Percentiles rank a stretch among this genome's conserved stretches.
These are phyloP conservation scores for Hordeum vulgare DNA, from an alignment of 176 grass and related monocot species.

Conservation along the genomic window DNA sequence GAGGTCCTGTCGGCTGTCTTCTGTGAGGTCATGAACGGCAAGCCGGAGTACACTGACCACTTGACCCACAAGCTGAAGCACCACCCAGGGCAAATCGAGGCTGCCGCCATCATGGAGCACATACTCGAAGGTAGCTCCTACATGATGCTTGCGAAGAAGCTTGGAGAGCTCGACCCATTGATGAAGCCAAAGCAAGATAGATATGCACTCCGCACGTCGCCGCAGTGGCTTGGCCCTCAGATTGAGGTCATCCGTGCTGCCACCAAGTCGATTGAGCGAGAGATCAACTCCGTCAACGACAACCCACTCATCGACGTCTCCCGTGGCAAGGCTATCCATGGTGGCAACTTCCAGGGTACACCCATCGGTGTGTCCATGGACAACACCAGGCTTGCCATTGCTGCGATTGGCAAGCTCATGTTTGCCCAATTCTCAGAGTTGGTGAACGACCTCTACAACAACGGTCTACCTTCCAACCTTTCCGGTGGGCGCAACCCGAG, in stretches of 20 bases:
- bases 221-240: slow-evolving; percentile 80
- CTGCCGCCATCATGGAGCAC: slow-evolving; percentile 81
- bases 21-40: slow-evolving; percentile 85
- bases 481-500: slow-evolving; percentile 77
- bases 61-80: slow-evolving; percentile 83
- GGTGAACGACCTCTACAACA: slow-evolving; percentile 86
- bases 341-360: slow-evolving; percentile 84
- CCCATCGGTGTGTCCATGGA: slow-evolving; percentile 95
- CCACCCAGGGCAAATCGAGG: slow-evolving; percentile 82
- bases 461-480: slow-evolving; percentile 73
- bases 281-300: slow-evolving; percentile 98
- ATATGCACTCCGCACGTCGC: slow-evolving; percentile 81
- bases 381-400: slow-evolving; percentile 65
- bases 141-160: slow-evolving; percentile 53
- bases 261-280: slow-evolving; percentile 86
- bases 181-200: slow-evolving; percentile 89
- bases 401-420: slow-evolving; percentile 58
- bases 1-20: slow-evolving; percentile 73
- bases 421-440: slow-evolving; percentile 90
- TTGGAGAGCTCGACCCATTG: slow-evolving; percentile 56
- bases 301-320: slow-evolving; percentile 91
- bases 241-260: slow-evolving; percentile 66
- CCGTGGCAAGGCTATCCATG: slow-evolving; percentile 66
- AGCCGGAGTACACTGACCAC: slow-evolving; percentile 77
- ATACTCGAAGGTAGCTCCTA: slow-evolving; percentile 64